Evolutionary conservation across 345 rosid genomes (phyloP).

Genomic region (Linum usitatissimum): DNA sequence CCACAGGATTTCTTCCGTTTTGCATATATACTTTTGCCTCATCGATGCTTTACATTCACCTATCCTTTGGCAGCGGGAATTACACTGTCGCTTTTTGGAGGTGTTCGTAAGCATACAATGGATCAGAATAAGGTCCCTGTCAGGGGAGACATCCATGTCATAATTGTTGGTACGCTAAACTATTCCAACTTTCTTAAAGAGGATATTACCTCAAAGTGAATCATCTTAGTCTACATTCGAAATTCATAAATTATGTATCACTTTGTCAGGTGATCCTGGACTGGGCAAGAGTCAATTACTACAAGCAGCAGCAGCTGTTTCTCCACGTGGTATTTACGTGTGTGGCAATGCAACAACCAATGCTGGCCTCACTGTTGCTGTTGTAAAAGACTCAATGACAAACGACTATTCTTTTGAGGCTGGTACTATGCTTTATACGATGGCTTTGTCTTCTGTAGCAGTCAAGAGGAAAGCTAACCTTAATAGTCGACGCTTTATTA

Average conservation of each 20-base stretch:
- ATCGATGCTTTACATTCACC: neutral
- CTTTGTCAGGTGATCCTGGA: constrained; percentile 88
- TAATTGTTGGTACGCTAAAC: constrained; percentile 67
- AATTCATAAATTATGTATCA: constrained; percentile 1
- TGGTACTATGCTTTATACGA: constrained; percentile 37
- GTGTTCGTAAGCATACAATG: constrained; percentile 84
- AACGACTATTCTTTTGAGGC: constrained; percentile 96
- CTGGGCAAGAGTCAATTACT: constrained; percentile 95
- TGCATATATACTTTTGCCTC: neutral
- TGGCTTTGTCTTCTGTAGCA: neutral
- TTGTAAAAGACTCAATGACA: constrained; percentile 83
- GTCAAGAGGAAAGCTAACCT: too few relatives aligned
- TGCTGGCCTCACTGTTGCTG: constrained; percentile 96
- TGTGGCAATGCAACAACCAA: constrained; percentile 92
- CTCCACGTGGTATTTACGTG: constrained; percentile 95
- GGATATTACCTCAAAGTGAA: neutral
- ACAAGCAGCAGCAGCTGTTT: constrained; percentile 91
- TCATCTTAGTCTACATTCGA: neutral
- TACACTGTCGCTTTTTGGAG: constrained; percentile 86
- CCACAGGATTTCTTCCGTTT: neutral
- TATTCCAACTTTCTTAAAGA: constrained; percentile 3
- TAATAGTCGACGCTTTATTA: too few relatives aligned
- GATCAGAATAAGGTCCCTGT: constrained; percentile 94
- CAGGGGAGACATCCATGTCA: constrained; percentile 97
- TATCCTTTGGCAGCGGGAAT: constrained; percentile 63